Evolutionary conservation across 129 eudicot species (phyloP).

Genomic region (Tanacetum coccineum): DNA sequence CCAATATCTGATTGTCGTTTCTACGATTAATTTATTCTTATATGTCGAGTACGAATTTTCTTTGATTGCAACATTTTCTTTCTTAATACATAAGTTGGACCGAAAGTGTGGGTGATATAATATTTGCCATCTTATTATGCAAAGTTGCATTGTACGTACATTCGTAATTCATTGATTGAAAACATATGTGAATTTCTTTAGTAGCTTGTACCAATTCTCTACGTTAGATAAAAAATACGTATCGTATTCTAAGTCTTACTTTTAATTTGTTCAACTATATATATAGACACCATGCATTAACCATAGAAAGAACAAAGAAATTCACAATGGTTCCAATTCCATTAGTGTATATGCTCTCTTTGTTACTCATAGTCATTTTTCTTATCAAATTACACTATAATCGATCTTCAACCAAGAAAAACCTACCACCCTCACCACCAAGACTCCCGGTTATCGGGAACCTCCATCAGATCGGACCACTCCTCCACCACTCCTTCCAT

Average conservation of each 20-base stretch:
- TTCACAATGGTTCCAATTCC: constrained; percentile 11
- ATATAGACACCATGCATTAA: background rate
- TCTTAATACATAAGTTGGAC: too few species aligned
- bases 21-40: too few species aligned
- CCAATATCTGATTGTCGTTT: too few species aligned
- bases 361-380: constrained; percentile 24
- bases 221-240: too few species aligned
- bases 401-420: constrained; percentile 19
- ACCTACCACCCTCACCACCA: constrained; percentile 68
- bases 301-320: background rate
- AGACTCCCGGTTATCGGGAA: constrained; percentile 71
- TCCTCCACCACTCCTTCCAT: constrained; percentile 54
- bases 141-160: too few species aligned
- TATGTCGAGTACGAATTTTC: too few species aligned
- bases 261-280: background rate
- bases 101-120: too few species aligned
- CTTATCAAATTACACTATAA: constrained; percentile 24
- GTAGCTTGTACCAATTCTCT: background rate
- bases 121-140: too few species aligned
- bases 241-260: too few species aligned
- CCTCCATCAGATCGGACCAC: constrained; percentile 52
- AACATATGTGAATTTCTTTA: background rate
- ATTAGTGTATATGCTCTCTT: constrained; percentile 8
- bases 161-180: too few species aligned
- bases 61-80: too few species aligned